A percentile compares a stretch with the other conserved stretches of the same genome.
phyloP scores from a whole-genome alignment of 345 rosid genomes.

The Acer saccharum region DNA sequence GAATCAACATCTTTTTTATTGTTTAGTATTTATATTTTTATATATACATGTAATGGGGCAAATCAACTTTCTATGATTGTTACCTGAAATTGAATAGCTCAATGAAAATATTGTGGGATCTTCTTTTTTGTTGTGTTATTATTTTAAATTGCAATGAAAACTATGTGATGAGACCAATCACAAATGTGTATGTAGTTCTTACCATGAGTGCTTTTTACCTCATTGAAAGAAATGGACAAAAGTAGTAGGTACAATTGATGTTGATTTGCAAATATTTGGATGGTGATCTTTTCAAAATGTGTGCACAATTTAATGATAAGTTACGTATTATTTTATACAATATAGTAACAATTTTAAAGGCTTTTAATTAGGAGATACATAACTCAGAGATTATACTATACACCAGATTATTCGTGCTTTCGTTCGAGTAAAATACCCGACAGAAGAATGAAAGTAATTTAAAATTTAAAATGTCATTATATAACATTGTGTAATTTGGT shows the following conservation, averaged over 20 bases:
- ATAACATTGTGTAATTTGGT: no score
- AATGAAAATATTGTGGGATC: constrained; percentile 8
- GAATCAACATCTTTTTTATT: constrained; percentile 26
- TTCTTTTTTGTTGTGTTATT: neutral
- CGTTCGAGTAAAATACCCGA: no score
- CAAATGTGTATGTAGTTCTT: neutral
- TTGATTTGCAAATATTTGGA: constrained; percentile 19
- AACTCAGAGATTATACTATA: no score
- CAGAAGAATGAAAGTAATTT: no score
- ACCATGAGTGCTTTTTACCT: constrained; percentile 3
- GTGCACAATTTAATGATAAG: neutral
- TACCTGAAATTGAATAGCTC: constrained; percentile 1
- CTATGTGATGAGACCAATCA: neutral
- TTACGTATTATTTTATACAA: neutral
- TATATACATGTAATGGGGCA: constrained; percentile 2
- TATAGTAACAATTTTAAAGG: no score
- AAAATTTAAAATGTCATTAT: no score
- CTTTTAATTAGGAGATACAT: neutral
- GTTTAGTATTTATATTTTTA: constrained; percentile 18
- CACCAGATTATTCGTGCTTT: no score
- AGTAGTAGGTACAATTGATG: constrained; percentile 27
- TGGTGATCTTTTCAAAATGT: neutral
- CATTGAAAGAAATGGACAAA: constrained; percentile 19
- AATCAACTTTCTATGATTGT: constrained; percentile 12
- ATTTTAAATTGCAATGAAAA: neutral